phyloP scores from a whole-genome alignment of 257 asterid species.

The Penstemon barbatus region DNA sequence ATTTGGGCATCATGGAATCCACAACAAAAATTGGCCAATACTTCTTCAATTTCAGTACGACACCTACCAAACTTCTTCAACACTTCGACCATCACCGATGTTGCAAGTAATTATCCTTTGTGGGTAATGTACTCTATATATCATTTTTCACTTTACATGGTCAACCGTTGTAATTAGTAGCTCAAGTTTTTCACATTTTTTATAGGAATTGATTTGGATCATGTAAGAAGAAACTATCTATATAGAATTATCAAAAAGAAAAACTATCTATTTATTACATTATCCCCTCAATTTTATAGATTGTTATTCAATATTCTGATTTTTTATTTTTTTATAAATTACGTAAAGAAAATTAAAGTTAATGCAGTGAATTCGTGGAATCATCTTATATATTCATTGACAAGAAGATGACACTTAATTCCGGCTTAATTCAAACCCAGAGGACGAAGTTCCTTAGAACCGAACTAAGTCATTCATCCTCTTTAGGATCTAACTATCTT shows the following conservation, averaged over 20 bases:
- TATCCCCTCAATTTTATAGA: constrained; percentile 6
- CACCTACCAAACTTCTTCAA: too few relatives aligned
- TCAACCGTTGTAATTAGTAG: not conserved
- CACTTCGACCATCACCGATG: too few relatives aligned
- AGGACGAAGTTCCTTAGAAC: not conserved
- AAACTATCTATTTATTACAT: not conserved
- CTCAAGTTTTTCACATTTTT: too few relatives aligned
- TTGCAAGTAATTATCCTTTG: not conserved
- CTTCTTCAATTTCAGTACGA: too few relatives aligned
- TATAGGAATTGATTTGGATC: constrained; percentile 8
- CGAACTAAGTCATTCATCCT: too few relatives aligned
- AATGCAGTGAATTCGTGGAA: not conserved
- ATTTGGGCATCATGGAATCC: too few relatives aligned
- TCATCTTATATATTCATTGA: too few relatives aligned
- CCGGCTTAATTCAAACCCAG: not conserved
- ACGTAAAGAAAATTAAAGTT: not conserved
- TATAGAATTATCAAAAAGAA: too few relatives aligned
- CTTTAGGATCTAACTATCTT: too few relatives aligned
- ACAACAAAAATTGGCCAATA: too few relatives aligned
- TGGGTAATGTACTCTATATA: constrained; percentile 19
- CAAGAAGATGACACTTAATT: not conserved
- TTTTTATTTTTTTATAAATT: too few relatives aligned
- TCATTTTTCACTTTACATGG: not conserved
- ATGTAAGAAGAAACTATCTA: not conserved
- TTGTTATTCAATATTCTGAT: not conserved